phyloP scores from a whole-genome alignment of 2,329 filamentous ascomycete species.

The Diplodia sapinea region DNA sequence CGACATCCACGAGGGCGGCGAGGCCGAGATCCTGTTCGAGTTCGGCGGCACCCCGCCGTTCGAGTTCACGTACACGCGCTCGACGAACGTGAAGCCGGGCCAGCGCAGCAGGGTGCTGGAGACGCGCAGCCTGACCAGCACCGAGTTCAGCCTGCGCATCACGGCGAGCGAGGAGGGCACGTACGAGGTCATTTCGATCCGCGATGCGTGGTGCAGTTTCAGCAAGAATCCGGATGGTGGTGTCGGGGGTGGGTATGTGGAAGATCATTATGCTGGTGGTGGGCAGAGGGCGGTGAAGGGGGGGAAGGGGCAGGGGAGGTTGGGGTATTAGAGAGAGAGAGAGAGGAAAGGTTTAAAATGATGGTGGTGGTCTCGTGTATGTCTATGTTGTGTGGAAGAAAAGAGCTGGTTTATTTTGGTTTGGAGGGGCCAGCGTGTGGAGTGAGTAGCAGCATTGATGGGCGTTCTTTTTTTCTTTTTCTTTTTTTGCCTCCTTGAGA shows the following conservation, averaged over 20 bases:
- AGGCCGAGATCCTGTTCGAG: conserved; percentile 91
- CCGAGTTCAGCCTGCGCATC: conserved; percentile 80
- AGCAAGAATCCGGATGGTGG: conserved; percentile 58
- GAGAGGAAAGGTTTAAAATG: neutral
- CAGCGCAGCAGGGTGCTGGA: conserved; percentile 77
- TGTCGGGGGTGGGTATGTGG: neutral
- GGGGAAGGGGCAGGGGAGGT: conserved; percentile 2
- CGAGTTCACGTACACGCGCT: conserved; percentile 95
- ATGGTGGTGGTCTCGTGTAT: neutral
- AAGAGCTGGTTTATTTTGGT: neutral
- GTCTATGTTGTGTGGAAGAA: neutral
- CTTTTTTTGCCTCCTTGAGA: neutral
- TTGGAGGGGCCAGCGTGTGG: neutral
- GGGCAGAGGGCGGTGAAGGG: conserved; percentile 6
- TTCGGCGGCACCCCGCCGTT: conserved; percentile 97
- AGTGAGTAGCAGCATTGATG: conserved; percentile 12
- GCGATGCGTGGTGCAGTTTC: conserved; percentile 90
- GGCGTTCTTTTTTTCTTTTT: conserved; percentile 4
- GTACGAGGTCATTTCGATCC: conserved; percentile 96
- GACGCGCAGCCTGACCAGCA: conserved; percentile 84
- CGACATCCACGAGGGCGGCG: conserved; percentile 95
- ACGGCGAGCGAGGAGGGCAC: conserved; percentile 91
- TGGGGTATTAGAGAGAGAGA: conserved; percentile 14
- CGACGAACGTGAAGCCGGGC: conserved; percentile 74
- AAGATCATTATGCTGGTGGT: neutral